A percentile compares a stretch with the other conserved stretches of the same genome.
phyloP scores from a whole-genome alignment of 148 eudicot species.

The Tetragonia tetragonoides region DNA sequence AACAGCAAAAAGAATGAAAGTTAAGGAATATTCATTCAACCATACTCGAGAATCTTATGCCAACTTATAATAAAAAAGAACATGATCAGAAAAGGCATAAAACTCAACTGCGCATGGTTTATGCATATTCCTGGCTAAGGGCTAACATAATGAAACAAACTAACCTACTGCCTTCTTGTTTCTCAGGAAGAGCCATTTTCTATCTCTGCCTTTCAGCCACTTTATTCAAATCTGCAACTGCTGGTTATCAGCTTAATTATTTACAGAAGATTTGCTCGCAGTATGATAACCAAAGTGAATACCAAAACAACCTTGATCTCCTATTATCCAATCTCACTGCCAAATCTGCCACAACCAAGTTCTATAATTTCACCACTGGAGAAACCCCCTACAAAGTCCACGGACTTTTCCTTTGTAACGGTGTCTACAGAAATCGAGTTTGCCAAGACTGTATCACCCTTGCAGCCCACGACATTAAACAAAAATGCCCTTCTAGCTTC shows the following conservation, averaged over 20 bases:
- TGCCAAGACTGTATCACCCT: slow-evolving; percentile 20
- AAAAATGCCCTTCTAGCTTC: slow-evolving; percentile 4
- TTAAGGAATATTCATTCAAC: too few species aligned
- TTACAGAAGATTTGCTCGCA: slow-evolving; percentile 18
- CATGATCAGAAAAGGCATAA: background rate
- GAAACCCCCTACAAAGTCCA: slow-evolving; percentile 16
- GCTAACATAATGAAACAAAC: slow-evolving; percentile 3
- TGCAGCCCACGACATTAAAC: slow-evolving; percentile 18
- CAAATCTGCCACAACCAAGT: slow-evolving; percentile 16
- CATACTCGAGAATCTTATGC: too few species aligned
- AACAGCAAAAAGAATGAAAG: too few species aligned
- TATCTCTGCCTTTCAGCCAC: slow-evolving; percentile 3
- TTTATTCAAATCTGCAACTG: slow-evolving; percentile 11
- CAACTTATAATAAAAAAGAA: too few species aligned
- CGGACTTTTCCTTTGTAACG: slow-evolving; percentile 27
- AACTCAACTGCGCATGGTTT: background rate
- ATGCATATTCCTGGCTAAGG: background rate
- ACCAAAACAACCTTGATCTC: slow-evolving; percentile 15
- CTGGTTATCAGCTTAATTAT: slow-evolving; percentile 23
- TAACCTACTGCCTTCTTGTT: background rate
- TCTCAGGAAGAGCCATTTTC: background rate
- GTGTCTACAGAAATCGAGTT: background rate
- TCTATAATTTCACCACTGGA: slow-evolving; percentile 22
- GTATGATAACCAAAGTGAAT: slow-evolving; percentile 18
- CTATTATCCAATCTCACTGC: slow-evolving; percentile 25